phyloP scores from a whole-genome alignment of 768 basidiomycete species.

The Kondoa subrosea region DNA sequence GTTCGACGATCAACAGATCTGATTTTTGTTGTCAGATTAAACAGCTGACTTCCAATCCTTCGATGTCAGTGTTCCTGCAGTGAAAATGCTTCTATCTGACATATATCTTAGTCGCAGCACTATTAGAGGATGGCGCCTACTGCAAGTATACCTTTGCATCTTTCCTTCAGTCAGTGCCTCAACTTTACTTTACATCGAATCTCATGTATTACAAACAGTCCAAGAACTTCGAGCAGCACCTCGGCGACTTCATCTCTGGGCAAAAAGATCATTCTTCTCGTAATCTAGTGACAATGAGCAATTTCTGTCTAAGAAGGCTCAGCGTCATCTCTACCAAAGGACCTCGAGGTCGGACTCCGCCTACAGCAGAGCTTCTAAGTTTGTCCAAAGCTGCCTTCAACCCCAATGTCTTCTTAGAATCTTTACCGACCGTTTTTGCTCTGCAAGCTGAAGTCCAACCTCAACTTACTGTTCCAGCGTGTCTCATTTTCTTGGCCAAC shows the following conservation, averaged over 20 bases:
- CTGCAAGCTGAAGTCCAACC: not conserved
- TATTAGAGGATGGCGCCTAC: slow-evolving; percentile 82
- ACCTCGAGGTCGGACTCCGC: slow-evolving; percentile 66
- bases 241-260: not conserved
- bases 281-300: slow-evolving; percentile 44
- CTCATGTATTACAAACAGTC: not conserved
- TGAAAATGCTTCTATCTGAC: not conserved
- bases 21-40: no score
- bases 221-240: slow-evolving; percentile 2
- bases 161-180: slow-evolving; percentile 70
- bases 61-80: slow-evolving; percentile 41
- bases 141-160: slow-evolving; percentile 75
- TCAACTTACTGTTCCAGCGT: not conserved
- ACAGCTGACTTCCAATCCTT: slow-evolving; percentile 67
- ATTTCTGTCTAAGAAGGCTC: slow-evolving; percentile 69
- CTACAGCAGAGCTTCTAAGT: slow-evolving; percentile 50
- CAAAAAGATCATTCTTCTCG: not conserved
- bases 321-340: slow-evolving; percentile 61
- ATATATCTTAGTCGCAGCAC: slow-evolving; percentile 47
- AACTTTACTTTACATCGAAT: slow-evolving; percentile 30
- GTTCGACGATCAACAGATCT: no score
- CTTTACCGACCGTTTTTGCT: slow-evolving; percentile 25
- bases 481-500: slow-evolving; percentile 33
- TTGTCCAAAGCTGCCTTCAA: slow-evolving; percentile 77
- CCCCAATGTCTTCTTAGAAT: slow-evolving; percentile 83